These are phyloP conservation scores for Dryas octopetala DNA, from an alignment of 306 rosid species.

Conservation along the genomic window DNA sequence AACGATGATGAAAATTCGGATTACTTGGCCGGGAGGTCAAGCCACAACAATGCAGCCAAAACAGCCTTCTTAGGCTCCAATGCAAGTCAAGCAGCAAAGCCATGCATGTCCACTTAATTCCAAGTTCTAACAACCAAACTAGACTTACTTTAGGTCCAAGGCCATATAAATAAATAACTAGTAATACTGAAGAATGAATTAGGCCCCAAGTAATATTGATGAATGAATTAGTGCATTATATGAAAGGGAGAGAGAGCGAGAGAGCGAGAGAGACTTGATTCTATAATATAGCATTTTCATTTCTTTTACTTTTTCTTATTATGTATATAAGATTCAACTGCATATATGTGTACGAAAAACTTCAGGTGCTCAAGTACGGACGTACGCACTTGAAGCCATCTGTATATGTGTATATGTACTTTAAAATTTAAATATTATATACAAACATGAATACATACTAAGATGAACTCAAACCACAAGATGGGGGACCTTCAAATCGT, in stretches of 20 bases:
- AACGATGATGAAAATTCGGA: neutral
- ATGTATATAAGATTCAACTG: neutral
- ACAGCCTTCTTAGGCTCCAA: neutral
- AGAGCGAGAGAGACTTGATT: neutral
- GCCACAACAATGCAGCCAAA: neutral
- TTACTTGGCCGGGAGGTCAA: neutral
- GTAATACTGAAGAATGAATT: neutral
- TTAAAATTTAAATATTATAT: neutral
- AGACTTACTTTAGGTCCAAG: neutral
- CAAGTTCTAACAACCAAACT: neutral
- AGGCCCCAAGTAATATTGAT: too few species aligned
- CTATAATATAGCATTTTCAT: neutral
- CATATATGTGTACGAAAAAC: neutral
- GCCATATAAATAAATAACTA: too few species aligned
- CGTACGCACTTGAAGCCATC: too few species aligned
- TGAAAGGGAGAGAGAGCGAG: neutral
- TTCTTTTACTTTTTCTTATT: neutral
- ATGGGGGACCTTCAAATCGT: conserved; percentile 75
- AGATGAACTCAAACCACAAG: conserved; percentile 12
- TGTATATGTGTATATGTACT: neutral
- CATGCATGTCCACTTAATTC: neutral
- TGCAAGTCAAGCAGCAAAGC: neutral
- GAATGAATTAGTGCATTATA: neutral
- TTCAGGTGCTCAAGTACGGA: too few species aligned
- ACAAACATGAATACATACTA: neutral